Conservation (phyloP, 352 stramenopile species). For the Phytopythium delawarense region DNA sequence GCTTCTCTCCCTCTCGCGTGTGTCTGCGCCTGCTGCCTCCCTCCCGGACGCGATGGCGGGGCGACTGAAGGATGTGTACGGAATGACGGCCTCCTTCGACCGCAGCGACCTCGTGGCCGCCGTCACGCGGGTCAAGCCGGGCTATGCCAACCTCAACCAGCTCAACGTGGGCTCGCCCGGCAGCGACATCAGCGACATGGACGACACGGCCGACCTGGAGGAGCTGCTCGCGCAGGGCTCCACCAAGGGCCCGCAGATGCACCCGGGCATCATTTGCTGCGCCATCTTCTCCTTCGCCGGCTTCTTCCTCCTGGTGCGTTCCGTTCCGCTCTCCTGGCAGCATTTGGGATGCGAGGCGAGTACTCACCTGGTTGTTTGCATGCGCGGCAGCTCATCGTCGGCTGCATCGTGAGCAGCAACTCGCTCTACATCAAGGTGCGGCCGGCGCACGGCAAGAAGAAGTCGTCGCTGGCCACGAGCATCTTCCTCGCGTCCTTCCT, state of each 20-base stretch:
- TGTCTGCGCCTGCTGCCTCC: not conserved
- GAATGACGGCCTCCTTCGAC: conserved; percentile 73
- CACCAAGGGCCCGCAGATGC: conserved; percentile 65
- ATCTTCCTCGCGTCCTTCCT: conserved; percentile 86
- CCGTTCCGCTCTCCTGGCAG: too few species aligned
- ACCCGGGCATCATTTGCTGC: conserved; percentile 73
- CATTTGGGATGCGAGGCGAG: not conserved
- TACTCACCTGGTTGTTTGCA: conserved; percentile 7
- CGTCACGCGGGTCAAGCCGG: conserved; percentile 63
- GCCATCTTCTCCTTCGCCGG: conserved; percentile 72
- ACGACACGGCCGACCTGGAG: conserved; percentile 75
- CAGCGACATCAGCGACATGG: conserved; percentile 73
- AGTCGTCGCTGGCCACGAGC: conserved; percentile 78
- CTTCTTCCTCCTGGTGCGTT: conserved; percentile 64
- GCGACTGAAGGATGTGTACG: conserved; percentile 76
- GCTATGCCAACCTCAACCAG: conserved; percentile 82
- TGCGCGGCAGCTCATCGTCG: conserved; percentile 63
- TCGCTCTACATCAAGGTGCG: conserved; percentile 86
- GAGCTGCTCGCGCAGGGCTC: conserved; percentile 72
- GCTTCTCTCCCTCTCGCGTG: not conserved
- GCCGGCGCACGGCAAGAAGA: conserved; percentile 73
- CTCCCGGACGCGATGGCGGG: conserved; percentile 15
- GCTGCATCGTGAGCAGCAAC: conserved; percentile 81
- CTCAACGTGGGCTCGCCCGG: conserved; percentile 72
- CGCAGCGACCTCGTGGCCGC: conserved; percentile 59